Base-by-base conservation (phyloP, 805 yeast species). In the Teunomyces lycoperdinae region DNA sequence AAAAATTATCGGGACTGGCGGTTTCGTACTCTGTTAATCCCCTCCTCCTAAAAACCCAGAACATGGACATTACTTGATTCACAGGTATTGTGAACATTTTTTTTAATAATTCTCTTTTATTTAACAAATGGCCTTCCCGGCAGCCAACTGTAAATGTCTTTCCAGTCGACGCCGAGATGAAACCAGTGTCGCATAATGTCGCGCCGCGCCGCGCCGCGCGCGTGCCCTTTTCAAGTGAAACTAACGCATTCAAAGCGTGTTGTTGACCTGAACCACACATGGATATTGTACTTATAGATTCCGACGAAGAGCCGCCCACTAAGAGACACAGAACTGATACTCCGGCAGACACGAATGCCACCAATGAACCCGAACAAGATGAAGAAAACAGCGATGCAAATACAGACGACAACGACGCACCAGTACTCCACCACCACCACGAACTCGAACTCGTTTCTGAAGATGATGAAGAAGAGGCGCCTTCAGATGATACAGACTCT, bases 231-330 rank as follows among this genome's bases (percentile, higher is more conserved):
- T 14, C 27, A 42, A n/a, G 20, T 42, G 28, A 30, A 28, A 36
- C 50, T 41, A 26, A 45, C 34, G 13, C 32, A 11, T 17, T 29
- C 47, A 43, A 40, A 20, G 24, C 24, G 24, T 44, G 32, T 31
- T 35, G 13, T 43, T 42, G 40, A 39, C 45, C 31, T 46, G 42
- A 24, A 45, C 46, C 33, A 54, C 17, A 17, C 24, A 32, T 54
- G 50, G 66, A 60, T 41, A 51, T 63, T 24, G 60, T 63, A 44
- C 53, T 63, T 45, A 53, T 63, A 27, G 66, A 62, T 48, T 61
- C 66, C 14, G 67, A 61, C 44, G 51, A 48, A 31, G 55, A 52
- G 42, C 26, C 44, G 10, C 33, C 36, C 14, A 32, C 46, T 9
- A 41, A 41, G 27, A 24, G 43, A 26, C 34, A 38, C 14, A 38